Base-by-base conservation (phyloP, 202 grass and related monocot species). In the Digitaria exilis region DNA sequence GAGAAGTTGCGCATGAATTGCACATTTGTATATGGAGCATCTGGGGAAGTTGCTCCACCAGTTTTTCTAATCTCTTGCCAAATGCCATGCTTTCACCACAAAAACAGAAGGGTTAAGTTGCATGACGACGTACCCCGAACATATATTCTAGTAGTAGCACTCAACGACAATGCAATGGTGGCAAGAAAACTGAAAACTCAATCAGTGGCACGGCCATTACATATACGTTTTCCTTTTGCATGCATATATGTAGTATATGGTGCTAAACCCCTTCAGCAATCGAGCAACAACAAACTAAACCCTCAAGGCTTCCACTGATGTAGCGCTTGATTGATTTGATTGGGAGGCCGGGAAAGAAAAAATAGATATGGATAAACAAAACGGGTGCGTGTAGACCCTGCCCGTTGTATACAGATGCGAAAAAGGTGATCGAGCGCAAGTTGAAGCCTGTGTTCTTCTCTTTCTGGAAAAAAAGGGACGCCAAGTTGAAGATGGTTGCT, bases 401-500 rank as follows among this genome's bases (percentile, higher is more conserved):
- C 6, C 54, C 37, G 37, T 39, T 39, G 56, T 28, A 55, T 52
- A 21, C 7, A 7, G 18, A 55, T 55, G 56, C 56, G 1, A 59
- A n/a, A n/a, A 59, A 59, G 56, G 9, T 3, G 56, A n/a, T n/a
- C n/a, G n/a, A 35, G 45, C 61, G 26, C 31, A 52, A 62, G 62
- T 31, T 18, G 65, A 76, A 57, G 80, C 69, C 17, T 18, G 7
- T 19, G 15, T 18, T 63, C 15, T 39, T 39, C 14, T 63, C 60
- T 63, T 63, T 63, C 5, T 7, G 60, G 29, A 15, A 63, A 64
- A 70, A 46, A 10, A 9, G 3, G 24, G n/a, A n/a, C n/a, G 80
- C 67, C 24, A 51, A 51, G 42, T 30, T 17, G 71, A 75, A 37
- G 84, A 69, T 70, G 32, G 62, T 71, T 63, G 80, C 15, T 65